These are phyloP conservation scores for Sporothrix dimorphospora DNA, from an alignment of 2,329 filamentous ascomycete genomes.

Conservation along the genomic window DNA sequence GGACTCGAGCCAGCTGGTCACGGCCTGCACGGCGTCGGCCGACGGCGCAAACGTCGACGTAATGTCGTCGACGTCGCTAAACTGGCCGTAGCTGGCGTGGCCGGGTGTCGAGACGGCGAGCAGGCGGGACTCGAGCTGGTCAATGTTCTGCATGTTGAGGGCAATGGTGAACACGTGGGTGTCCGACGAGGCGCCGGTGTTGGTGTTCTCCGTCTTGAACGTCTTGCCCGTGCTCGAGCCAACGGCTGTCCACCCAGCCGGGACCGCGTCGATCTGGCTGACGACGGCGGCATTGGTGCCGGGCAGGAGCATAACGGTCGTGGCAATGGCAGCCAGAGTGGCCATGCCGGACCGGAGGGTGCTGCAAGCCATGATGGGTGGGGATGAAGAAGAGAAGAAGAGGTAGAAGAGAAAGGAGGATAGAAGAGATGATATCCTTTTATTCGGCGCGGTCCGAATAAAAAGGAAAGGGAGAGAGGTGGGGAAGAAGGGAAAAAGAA, in stretches of 20 bases:
- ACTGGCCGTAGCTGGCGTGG: slow-evolving; percentile 60
- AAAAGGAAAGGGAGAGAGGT: background rate
- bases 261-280: slow-evolving; percentile 30
- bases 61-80: slow-evolving; percentile 62
- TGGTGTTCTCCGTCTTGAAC: slow-evolving; percentile 8
- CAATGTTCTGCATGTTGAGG: slow-evolving; percentile 37
- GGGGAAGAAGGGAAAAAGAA: background rate
- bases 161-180: slow-evolving; percentile 36
- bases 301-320: slow-evolving; percentile 26
- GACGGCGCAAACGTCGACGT: slow-evolving; percentile 56
- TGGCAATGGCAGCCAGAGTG: slow-evolving; percentile 17
- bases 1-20: slow-evolving; percentile 59
- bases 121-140: slow-evolving; percentile 58
- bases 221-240: background rate
- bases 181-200: slow-evolving; percentile 4
- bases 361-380: slow-evolving; percentile 27
- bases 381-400: background rate
- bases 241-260: slow-evolving; percentile 30
- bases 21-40: slow-evolving; percentile 50
- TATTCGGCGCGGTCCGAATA: background rate
- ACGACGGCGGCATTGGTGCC: slow-evolving; percentile 29
- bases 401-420: background rate
- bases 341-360: slow-evolving; percentile 27
- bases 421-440: background rate
- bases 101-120: slow-evolving; percentile 64